phyloP scores from a whole-genome alignment of 352 stramenopile genomes.

The Phytopythium helicoides region DNA sequence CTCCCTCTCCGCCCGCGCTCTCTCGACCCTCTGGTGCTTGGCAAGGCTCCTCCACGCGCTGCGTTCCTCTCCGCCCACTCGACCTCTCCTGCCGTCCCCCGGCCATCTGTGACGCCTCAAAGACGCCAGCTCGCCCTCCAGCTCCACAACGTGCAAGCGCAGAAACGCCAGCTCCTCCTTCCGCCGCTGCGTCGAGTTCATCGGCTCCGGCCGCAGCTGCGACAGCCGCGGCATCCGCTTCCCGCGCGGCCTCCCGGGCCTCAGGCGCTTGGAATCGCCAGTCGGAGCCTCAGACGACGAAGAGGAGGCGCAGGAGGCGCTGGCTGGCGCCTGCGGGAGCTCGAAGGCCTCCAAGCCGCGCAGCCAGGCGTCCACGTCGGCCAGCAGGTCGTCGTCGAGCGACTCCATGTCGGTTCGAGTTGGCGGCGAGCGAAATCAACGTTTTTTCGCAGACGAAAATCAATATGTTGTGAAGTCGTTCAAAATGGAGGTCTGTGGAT shows the following conservation, averaged over 20 bases:
- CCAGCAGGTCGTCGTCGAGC: conserved; percentile 1
- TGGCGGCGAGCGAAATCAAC: too few species aligned
- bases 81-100: too few species aligned
- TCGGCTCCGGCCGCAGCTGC: conserved; percentile 1
- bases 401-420: too few species aligned
- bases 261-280: background rate
- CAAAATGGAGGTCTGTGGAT: too few species aligned
- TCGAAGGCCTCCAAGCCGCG: too few species aligned
- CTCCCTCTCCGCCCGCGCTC: background rate
- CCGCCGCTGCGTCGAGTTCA: conserved; percentile 5
- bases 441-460: too few species aligned
- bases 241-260: background rate
- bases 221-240: too few species aligned
- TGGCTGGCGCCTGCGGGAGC: too few species aligned
- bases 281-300: background rate
- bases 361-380: conserved; percentile 5
- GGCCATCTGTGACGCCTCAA: conserved; percentile 4
- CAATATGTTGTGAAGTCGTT: too few species aligned
- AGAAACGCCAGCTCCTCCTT: conserved; percentile 9
- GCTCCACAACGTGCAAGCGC: background rate
- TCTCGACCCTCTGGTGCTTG: background rate
- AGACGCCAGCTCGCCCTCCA: background rate
- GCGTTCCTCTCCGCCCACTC: too few species aligned
- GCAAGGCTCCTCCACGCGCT: background rate
- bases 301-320: too few species aligned